Conservation (phyloP, 768 basidiomycete genomes). For the Podaxis rugospora region DNA sequence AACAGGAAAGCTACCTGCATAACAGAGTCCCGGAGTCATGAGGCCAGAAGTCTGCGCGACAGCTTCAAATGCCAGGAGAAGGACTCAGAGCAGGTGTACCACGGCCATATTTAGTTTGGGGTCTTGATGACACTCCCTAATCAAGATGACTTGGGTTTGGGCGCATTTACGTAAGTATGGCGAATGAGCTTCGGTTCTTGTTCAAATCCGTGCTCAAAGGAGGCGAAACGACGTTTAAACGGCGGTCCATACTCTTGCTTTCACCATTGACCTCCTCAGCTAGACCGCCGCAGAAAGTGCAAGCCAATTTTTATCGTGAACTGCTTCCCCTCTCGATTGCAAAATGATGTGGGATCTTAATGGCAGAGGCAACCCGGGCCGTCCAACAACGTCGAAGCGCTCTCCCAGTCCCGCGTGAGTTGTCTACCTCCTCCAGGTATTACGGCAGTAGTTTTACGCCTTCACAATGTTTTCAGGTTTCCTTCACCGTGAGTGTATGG, state of each 20-base stretch:
- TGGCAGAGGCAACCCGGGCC: constrained; percentile 20
- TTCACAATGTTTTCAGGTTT: constrained; percentile 19
- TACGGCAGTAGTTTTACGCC: not conserved
- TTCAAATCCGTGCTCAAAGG: not conserved
- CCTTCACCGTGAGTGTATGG: constrained; percentile 23
- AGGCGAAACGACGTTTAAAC: not conserved
- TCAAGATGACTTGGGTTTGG: not conserved
- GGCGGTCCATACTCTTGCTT: not conserved
- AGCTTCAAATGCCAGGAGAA: not conserved
- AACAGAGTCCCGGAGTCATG: not conserved
- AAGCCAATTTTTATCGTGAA: not conserved
- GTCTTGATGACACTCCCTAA: not conserved
- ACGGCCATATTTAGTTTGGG: not conserved
- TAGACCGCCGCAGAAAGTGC: not conserved
- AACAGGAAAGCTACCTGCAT: no score
- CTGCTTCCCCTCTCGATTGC: not conserved
- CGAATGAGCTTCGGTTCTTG: not conserved
- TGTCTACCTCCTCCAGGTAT: not conserved
- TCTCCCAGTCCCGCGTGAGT: constrained; percentile 27
- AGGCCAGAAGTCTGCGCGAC: not conserved
- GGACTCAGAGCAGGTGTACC: not conserved
- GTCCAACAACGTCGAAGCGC: constrained; percentile 20
- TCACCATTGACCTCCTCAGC: not conserved
- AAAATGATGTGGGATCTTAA: constrained; percentile 41
- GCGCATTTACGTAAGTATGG: not conserved